These are phyloP conservation scores for Malus asiatica DNA, from an alignment of 306 rosid species.

Conservation along the genomic window DNA sequence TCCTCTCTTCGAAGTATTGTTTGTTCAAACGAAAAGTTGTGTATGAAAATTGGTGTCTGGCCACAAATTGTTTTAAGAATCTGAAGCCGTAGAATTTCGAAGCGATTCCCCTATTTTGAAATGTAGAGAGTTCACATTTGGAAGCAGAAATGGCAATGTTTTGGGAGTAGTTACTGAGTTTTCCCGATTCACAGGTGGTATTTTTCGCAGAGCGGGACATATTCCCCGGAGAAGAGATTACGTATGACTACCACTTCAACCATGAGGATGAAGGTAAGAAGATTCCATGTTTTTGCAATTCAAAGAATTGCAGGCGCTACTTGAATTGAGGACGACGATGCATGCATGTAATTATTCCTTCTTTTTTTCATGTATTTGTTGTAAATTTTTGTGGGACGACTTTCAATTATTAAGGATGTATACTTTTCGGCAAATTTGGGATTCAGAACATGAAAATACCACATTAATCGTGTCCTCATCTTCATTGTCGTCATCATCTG, in stretches of 20 bases:
- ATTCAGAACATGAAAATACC: too few relatives aligned
- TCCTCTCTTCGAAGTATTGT: background rate
- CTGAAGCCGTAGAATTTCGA: background rate
- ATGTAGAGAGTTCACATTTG: background rate
- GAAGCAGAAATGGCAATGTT: background rate
- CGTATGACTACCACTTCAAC: conserved; percentile 64
- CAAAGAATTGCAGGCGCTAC: conserved; percentile 64
- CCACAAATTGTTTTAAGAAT: background rate
- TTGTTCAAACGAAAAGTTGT: background rate
- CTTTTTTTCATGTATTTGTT: background rate
- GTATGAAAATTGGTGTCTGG: background rate
- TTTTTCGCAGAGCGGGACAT: conserved; percentile 67
- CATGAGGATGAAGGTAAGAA: conserved; percentile 73
- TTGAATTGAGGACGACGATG: conserved; percentile 30
- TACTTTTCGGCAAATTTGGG: too few relatives aligned
- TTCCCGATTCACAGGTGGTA: conserved; percentile 44
- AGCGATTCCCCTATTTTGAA: too few relatives aligned
- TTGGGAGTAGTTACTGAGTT: background rate
- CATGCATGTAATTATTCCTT: background rate
- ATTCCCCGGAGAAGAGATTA: conserved; percentile 69
- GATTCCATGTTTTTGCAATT: conserved; percentile 59
- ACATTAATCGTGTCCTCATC: too few relatives aligned
- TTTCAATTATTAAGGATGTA: background rate
- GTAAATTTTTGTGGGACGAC: conserved; percentile 6
- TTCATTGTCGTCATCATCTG: too few relatives aligned